phyloP scores from a whole-genome alignment of 2,329 filamentous ascomycete species.

The Scedosporium aurantiacum region DNA sequence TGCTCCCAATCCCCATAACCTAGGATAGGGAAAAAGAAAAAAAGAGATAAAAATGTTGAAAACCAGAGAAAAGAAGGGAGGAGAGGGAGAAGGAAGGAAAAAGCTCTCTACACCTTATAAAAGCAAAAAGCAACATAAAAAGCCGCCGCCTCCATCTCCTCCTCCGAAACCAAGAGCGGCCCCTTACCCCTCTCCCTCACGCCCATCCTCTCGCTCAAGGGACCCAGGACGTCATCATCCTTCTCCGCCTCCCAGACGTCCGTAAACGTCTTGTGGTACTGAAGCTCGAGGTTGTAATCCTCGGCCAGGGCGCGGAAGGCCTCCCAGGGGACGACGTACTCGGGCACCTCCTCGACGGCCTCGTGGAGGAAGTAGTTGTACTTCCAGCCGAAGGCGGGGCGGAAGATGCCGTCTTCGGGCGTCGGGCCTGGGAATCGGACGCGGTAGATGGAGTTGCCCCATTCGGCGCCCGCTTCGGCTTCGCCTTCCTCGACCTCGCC shows the following conservation, averaged over 20 bases:
- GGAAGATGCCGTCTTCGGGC: constrained; percentile 78
- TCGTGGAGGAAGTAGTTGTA: constrained; percentile 96
- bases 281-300: constrained; percentile 90
- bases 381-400: constrained; percentile 93
- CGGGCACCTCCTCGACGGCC: constrained; percentile 89
- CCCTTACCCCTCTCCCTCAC: constrained; percentile 63
- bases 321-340: constrained; percentile 98
- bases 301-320: constrained; percentile 91
- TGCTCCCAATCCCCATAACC: no score
- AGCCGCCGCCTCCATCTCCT: constrained; percentile 84
- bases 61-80: background rate
- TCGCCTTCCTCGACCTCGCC: constrained; percentile 50
- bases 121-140: constrained; percentile 97
- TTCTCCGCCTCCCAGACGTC: constrained; percentile 92
- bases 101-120: constrained; percentile 63
- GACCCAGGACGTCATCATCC: constrained; percentile 68
- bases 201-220: constrained; percentile 89
- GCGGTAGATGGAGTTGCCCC: constrained; percentile 88
- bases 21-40: no score
- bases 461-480: constrained; percentile 57
- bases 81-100: background rate
- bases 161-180: constrained; percentile 59
- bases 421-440: constrained; percentile 79
- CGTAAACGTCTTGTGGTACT: constrained; percentile 82
- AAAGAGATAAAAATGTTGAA: background rate